Base-by-base conservation (phyloP, 2,329 filamentous ascomycete genomes). In the Trichophyton benhamiae region DNA sequence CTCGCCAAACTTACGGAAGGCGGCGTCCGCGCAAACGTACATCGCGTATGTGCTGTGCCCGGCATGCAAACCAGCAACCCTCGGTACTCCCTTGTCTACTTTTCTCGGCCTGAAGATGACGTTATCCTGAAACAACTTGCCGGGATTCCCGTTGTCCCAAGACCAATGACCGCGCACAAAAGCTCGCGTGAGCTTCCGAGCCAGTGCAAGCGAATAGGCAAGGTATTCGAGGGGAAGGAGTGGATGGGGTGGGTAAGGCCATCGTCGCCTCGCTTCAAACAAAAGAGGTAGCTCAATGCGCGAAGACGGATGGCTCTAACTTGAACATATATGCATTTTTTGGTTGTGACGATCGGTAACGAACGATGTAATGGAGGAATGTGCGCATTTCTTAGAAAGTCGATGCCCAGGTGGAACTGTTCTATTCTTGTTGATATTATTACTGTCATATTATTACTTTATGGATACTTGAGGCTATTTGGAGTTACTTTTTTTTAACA, bases 81-180 rank as follows among this genome's bases (percentile, higher is more conserved):
- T 3, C 60, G 63, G 11, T 61, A 58, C 49, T 64, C 63, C 13
- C 53, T 64, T 2, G 63, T 64, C 8, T 64, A 64, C 59, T 64
- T 64, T 25, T 62, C 60, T 7, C 58, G 63, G 3, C 63, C 60
- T 6, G 63, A 64, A 44, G 63, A 64, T 42, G 58, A 64, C 25
- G 63, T 62, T 46, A 62, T 64, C 13, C 42, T 64, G 38, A 60
- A 62, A 44, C 63, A 64, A 55, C 58, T 64, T 44, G 60, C 61
- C 30, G 63, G 63, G 13, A 33, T 61, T 22, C 17, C 63, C 13
- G 61, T 64, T 5, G 60, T 63, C 8, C 62, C 62, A n/a, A 33
- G 30, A 30, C 59, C 62, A 11, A 25, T 48, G 6, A 25, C 38
- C n/a, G 11, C 25, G n/a, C 41, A 17, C 0, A 22, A 59, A 22